Base-by-base conservation (phyloP, 257 asterid species). In the Ilex aquifolium region DNA sequence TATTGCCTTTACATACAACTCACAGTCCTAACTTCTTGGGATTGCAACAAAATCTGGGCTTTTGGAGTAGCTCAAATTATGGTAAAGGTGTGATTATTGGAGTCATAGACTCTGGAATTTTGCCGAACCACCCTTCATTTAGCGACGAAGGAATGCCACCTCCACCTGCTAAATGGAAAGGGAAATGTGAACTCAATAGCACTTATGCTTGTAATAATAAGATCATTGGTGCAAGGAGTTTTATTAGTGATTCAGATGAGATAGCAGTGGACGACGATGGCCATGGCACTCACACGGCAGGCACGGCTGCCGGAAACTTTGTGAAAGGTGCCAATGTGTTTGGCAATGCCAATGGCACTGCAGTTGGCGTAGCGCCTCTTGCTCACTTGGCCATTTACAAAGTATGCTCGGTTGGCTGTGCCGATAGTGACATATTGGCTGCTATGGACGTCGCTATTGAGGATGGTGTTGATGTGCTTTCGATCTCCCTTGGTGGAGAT, bases 321-420 rank as follows among this genome's bases (percentile, higher is more conserved):
- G 86, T 66, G 9, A 31, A 54, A 0, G 80, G 85, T 5, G 88
- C 88, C 0, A 85, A 77, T 53, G 57, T 77, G 7, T 75, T 14
- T 40, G 86, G 92, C 14, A 71, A 44, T 8, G 88, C 85, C 11
- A 71, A 82, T 0, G 86, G 88, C 3, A 76, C 83, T 0, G 88
- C 88, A 2, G 77, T 11, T 32, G 92, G 92, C 4, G 62, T 77
- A 29, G 88, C 86, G 1, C 88, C 92, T 6, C 78, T 62, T 16
- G 88, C 92, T 40, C 88, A 82, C 66, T 16, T 85, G 46, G 86
- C 92, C 1, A 17, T 77, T 2, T 82, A 82, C 76, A 85, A 72
- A 57, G 80, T 70, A 1, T 82, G 88, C n/a, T 36, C 42, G 0
- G 0, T 0, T 6, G 11, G 5, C 10, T 84, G 91, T 44, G 7